A percentile compares a stretch with the other conserved stretches of the same genome.
Conservation (phyloP, 495 filamentous ascomycete species). For the Penicillium canariense region DNA sequence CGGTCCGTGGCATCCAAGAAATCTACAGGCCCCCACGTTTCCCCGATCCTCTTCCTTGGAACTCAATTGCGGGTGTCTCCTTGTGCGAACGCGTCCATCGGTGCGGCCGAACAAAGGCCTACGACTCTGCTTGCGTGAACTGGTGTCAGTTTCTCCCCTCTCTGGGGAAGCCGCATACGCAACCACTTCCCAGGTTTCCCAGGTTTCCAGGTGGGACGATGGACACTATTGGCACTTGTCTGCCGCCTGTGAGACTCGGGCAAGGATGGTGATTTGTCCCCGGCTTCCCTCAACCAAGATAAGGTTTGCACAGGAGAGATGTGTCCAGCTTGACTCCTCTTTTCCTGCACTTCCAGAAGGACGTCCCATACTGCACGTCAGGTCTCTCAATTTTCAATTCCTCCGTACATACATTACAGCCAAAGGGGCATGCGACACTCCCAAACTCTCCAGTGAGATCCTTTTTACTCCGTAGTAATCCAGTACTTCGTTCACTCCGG, state of each 20-base stretch:
- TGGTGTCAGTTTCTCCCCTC: background rate
- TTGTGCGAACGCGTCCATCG: background rate
- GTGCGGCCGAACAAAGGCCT: background rate
- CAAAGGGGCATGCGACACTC: conserved; percentile 1
- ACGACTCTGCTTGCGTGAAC: background rate
- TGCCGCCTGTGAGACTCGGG: conserved; percentile 18
- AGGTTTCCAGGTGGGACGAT: background rate
- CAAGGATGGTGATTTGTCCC: conserved; percentile 20
- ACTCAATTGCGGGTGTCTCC: conserved; percentile 9
- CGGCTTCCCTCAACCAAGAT: conserved; percentile 16
- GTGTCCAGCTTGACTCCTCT: conserved; percentile 9
- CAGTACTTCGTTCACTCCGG: background rate
- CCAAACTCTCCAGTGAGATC: background rate
- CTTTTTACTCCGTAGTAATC: background rate
- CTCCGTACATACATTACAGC: background rate
- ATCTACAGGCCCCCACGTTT: conserved; percentile 18
- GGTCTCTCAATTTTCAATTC: background rate
- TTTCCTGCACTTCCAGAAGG: conserved; percentile 9
- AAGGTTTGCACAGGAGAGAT: conserved; percentile 25
- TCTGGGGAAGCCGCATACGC: conserved; percentile 9
- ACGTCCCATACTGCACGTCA: background rate
- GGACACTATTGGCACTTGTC: conserved; percentile 1
- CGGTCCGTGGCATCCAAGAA: background rate
- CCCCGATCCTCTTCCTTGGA: conserved; percentile 13
- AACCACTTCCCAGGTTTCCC: conserved; percentile 2